These are phyloP conservation scores for Debaryomyces subglobosus DNA, from an alignment of 1,139 yeast species.

Conservation along the genomic window DNA sequence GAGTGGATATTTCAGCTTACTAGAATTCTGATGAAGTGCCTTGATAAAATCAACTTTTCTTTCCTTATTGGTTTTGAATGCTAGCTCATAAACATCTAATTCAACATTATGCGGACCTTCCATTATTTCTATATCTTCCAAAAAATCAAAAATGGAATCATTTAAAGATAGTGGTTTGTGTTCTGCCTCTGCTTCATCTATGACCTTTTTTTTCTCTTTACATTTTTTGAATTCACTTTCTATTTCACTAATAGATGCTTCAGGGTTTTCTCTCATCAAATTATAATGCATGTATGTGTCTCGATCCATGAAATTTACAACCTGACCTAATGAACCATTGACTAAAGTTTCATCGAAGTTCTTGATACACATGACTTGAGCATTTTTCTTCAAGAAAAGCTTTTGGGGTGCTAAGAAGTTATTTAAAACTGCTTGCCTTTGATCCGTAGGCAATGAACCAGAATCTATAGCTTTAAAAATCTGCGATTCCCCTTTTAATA, in stretches of 20 bases:
- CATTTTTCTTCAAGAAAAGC: slow-evolving; percentile 70
- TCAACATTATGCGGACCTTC: slow-evolving; percentile 8
- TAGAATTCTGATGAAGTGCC: slow-evolving; percentile 20
- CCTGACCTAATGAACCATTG: slow-evolving; percentile 90
- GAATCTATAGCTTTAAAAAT: slow-evolving; percentile 63
- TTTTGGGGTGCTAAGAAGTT: slow-evolving; percentile 72
- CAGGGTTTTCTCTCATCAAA: slow-evolving; percentile 24
- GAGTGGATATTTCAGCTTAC: slow-evolving; percentile 59
- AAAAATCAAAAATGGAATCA: slow-evolving; percentile 30
- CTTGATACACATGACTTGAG: slow-evolving; percentile 96
- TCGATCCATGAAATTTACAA: slow-evolving; percentile 48
- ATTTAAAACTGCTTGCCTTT: slow-evolving; percentile 49
- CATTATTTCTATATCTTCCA: slow-evolving; percentile 21
- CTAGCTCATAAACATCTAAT: slow-evolving; percentile 12
- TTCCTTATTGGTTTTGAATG: slow-evolving; percentile 17
- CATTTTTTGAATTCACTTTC: slow-evolving; percentile 12
- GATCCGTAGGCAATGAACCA: slow-evolving; percentile 55
- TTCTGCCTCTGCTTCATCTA: slow-evolving; percentile 10
- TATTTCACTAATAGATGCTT: slow-evolving; percentile 20
- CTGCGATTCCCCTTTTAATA: slow-evolving; percentile 51
- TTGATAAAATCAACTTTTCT: slow-evolving; percentile 24
- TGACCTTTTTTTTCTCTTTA: slow-evolving; percentile 12
- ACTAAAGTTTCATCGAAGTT: slow-evolving; percentile 86
- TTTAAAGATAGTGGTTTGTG: slow-evolving; percentile 14
- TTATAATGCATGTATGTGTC: slow-evolving; percentile 35